Base-by-base conservation (phyloP, 371 early-diverging fungal genomes). In the Mucor piriformis region DNA sequence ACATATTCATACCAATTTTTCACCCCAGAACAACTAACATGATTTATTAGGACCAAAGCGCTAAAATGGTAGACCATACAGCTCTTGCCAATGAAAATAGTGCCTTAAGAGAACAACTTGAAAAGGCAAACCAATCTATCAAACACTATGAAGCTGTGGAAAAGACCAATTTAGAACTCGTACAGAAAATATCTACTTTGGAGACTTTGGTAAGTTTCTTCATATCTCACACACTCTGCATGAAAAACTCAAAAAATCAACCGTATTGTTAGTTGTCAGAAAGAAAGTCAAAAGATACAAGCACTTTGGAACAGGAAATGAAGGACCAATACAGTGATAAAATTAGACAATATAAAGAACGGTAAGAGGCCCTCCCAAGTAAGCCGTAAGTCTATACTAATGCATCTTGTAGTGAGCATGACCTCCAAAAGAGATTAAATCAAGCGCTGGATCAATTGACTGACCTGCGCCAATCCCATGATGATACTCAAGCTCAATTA, bases 371-470 rank as follows among this genome's bases (percentile, higher is more conserved):
- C n/a, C n/a, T n/a, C n/a, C n/a, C n/a, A 38, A 38, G 38, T 43
- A 3, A 2, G 12, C 1, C n/a, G 12, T 38, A 38, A 12, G 4
- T 15, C 5, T 38, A 15, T 13, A 12, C 2, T 7, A 4, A 38
- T 38, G 6, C 12, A 15, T 8, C 38, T 44, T 18, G 8, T 57
- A 89, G 92, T n/a, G 95, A 95, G 52, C 81, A 88, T 43, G 87
- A 90, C 15, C 69, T 95, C 18, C 92, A 94, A 61, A 81, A 86
- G 18, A 93, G 93, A 58, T 69, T 95, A 21, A 88, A 87, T 35
- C 90, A 91, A 34, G 84, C 93, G 43, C 88, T 88, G 47, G 92
- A 91, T 44, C 88, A 91, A 52, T 76, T 95, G 29, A 81, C 81
- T 23, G 76, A 80, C 35, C 72, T 92, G 8, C 83, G 87, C 55